Conservation (phyloP, 768 basidiomycete genomes). For the Agaricus subrufescens region DNA sequence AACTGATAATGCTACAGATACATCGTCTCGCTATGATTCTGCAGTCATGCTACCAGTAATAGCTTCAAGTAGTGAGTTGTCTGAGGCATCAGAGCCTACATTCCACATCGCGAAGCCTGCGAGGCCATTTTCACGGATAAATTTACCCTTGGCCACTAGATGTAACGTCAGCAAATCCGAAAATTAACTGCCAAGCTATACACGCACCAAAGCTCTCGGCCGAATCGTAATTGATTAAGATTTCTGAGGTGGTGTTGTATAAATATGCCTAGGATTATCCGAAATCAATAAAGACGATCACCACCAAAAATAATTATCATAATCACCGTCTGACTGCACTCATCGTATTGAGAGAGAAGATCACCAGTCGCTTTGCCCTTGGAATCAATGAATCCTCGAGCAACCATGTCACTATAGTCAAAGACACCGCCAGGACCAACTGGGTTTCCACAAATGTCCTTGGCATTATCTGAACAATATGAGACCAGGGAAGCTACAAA, state of each 20-base stretch:
- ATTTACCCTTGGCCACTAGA: conserved; percentile 46
- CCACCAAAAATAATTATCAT: neutral
- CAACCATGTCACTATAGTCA: conserved; percentile 52
- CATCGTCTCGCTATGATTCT: neutral
- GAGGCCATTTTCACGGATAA: conserved; percentile 43
- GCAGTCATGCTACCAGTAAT: conserved; percentile 36
- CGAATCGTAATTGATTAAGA: conserved; percentile 65
- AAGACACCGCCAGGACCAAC: conserved; percentile 38
- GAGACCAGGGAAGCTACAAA: neutral
- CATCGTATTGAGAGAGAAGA: conserved; percentile 47
- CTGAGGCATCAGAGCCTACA: conserved; percentile 52
- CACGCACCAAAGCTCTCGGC: conserved; percentile 43
- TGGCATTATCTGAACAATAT: conserved; percentile 7
- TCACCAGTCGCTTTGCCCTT: conserved; percentile 37
- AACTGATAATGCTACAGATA: neutral
- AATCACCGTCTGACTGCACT: conserved; percentile 67
- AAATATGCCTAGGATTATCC: conserved; percentile 47
- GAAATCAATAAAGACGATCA: neutral
- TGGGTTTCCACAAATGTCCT: conserved; percentile 40
- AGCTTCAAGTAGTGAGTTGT: conserved; percentile 47
- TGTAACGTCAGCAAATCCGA: neutral
- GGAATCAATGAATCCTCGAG: conserved; percentile 40
- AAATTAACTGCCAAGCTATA: neutral
- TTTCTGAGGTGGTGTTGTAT: conserved; percentile 43
- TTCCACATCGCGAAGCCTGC: conserved; percentile 65